Evolutionary conservation across 176 grass and related monocot species (phyloP).

Genomic region (Carex cristatella): DNA sequence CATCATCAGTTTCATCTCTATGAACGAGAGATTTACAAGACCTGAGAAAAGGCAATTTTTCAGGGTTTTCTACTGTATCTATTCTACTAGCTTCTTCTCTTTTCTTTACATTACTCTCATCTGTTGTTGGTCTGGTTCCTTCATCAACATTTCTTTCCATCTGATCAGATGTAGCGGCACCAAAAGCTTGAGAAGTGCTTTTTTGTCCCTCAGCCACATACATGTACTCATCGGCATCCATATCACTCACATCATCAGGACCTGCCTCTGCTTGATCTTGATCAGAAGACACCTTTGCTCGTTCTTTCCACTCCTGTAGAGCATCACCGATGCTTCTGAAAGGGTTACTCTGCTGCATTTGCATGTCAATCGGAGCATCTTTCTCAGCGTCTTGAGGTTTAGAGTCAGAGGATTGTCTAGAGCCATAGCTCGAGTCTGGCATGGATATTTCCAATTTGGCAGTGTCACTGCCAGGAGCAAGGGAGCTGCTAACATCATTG

Average conservation of each 20-base stretch:
- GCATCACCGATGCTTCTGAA: slow-evolving; percentile 87
- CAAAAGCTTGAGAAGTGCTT: slow-evolving; percentile 81
- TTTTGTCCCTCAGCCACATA: slow-evolving; percentile 78
- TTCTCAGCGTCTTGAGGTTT: slow-evolving; percentile 51
- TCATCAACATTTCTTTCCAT: slow-evolving; percentile 37
- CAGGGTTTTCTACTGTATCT: slow-evolving; percentile 33
- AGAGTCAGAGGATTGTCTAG: slow-evolving; percentile 51
- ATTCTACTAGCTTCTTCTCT: slow-evolving; percentile 36
- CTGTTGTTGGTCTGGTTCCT: slow-evolving; percentile 35
- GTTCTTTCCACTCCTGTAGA: slow-evolving; percentile 91
- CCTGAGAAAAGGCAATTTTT: slow-evolving; percentile 46
- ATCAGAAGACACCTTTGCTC: slow-evolving; percentile 75
- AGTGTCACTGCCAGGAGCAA: slow-evolving; percentile 63
- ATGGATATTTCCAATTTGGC: slow-evolving; percentile 61
- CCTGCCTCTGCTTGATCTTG: slow-evolving; percentile 51
- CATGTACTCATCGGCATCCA: slow-evolving; percentile 60
- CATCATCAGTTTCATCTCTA: slow-evolving; percentile 31
- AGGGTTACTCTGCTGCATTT: slow-evolving; percentile 68
- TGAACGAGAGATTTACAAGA: slow-evolving; percentile 43
- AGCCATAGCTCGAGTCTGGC: slow-evolving; percentile 51
- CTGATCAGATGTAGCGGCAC: slow-evolving; percentile 77
- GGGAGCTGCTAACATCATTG: slow-evolving; percentile 39
- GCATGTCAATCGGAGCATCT: slow-evolving; percentile 34
- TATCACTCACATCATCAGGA: slow-evolving; percentile 50
- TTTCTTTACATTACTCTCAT: slow-evolving; percentile 42